A percentile compares a stretch with the other conserved stretches of the same genome.
Evolutionary conservation across 78 protist genomes (phyloP).

Genomic region (Pigoraptor vietnamica): DNA sequence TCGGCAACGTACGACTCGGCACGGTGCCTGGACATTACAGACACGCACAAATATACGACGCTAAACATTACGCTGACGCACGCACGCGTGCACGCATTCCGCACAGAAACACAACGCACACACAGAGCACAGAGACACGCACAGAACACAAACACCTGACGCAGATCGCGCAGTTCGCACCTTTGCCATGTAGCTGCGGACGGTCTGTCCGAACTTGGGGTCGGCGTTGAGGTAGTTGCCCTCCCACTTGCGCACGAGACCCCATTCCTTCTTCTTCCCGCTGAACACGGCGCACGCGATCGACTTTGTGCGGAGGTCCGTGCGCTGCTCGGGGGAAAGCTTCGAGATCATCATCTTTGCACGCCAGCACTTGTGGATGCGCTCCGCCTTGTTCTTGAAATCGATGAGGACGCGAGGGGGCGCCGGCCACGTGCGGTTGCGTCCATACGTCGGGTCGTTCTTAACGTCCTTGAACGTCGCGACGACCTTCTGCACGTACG

Average conservation of each 20-base stretch:
- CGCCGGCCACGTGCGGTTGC: neutral
- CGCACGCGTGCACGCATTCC: too few relatives aligned
- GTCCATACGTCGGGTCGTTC: neutral
- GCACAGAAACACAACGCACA: too few relatives aligned
- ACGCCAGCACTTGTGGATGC: slow-evolving; percentile 4
- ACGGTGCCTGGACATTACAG: neutral
- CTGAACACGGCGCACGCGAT: neutral
- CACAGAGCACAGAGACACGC: too few relatives aligned
- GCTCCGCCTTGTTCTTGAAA: neutral
- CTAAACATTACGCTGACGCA: too few relatives aligned
- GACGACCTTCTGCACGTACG: neutral
- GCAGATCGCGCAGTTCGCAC: neutral
- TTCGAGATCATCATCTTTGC: neutral
- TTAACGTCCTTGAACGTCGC: neutral
- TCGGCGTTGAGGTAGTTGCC: neutral
- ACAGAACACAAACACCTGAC: neutral
- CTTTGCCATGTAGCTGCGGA: neutral
- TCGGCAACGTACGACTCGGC: neutral
- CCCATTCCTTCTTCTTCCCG: neutral
- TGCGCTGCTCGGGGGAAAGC: neutral
- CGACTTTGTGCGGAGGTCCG: neutral
- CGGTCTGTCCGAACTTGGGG: neutral
- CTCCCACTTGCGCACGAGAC: neutral
- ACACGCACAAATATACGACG: too few relatives aligned
- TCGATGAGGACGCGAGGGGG: neutral